Base-by-base conservation (phyloP, 495 filamentous ascomycete genomes). In the Neohortaea acidophila region DNA sequence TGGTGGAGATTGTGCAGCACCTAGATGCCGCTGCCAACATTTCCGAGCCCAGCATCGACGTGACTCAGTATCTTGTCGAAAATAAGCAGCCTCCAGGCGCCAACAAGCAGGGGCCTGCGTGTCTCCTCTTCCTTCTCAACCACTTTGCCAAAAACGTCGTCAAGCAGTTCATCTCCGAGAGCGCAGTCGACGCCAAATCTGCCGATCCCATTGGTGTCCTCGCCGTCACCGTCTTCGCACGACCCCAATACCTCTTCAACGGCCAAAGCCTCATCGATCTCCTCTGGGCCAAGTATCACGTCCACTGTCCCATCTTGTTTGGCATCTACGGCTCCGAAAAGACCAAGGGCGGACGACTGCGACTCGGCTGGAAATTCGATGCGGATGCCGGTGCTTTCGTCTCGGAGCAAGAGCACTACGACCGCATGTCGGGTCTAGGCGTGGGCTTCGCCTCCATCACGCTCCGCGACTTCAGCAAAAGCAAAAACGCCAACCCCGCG, bases 151-250 rank as follows among this genome's bases (percentile, higher is more conserved):
- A 99, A 57, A 61, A 65, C 19, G 60, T 82, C 36, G 69, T 94
- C 34, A 61, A 65, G 0, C 84, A 92, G 36, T 79, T 87, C 44
- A 65, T 81, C 38, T 67, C 67, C 40, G 85, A 94, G 56, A 77
- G 74, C 8, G 70, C 72, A 17, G 70, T 76, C 18, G 72, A 77
- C 28, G 69, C 73, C 1, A 71, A 69, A 19, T 68, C 74, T 21
- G 86, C 87, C 7, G 83, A 93, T 47, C 79, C 84, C 0, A 65
- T 96, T 35, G 91, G 89, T 24, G 68, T 91, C 23, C 58, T 84
- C 14, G 66, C 76, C 0, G 77, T 75, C 13, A 70, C 75, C 32
- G 70, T 86, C 17, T 87, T 94, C 51, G 75, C 84, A 2, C 31
- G 33, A 8, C 45, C 49, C n/a, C 15, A 41, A 9, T 43, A 41